Evolutionary conservation across 2,329 filamentous ascomycete species (phyloP), one percentile per base, ranked within the genome.

Genomic region (Metarhizium guizhouense): DNA sequence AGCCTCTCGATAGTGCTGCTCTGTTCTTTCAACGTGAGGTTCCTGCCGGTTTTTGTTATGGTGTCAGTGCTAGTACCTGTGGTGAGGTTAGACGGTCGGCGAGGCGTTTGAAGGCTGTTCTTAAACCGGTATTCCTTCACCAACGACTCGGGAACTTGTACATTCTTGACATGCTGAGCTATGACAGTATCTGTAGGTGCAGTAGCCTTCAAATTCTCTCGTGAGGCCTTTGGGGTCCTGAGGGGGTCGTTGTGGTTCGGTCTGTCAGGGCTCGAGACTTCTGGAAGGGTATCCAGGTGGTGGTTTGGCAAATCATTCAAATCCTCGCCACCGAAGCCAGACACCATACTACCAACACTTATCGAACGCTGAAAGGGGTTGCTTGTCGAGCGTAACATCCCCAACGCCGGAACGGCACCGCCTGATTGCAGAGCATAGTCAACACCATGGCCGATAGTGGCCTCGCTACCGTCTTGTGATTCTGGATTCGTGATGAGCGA

Each of bases 1-100:
- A 97, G 79, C 57, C 92, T 85, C 70, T 99, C 94, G 60, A 99
- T 96, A 14, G 93, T 97, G 72, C 88, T 95, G 67, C 93, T 96
- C 71, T 99, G 94, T 71, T 99, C 94, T 70, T 96, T 97, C 45
- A 99, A 76, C 0, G 94, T 97, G 72, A 99, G 76, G 62, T 83
- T 89, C 65, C 82, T 85, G 20, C 85, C 84, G 48, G 79, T 78
- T 47, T 83, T 78, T 32, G 65, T 65, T 0, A 77, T 78, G 30
- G 79, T 78, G 8, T 75, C 72, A 13, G 47, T 34, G 11, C 36
- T 47, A 3, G 76, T 75, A 20, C 72, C 73, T n/a, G 65, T 54
- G 1, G 61, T 59, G 14, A 75, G 68, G 34, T 77, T 75, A 57
- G 77, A 74, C 11, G 75, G 72, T 60, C 79, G 80, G 29, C 76